These are phyloP conservation scores for Xylaria scruposa DNA, from an alignment of 495 filamentous ascomycete genomes.

Conservation along the genomic window DNA sequence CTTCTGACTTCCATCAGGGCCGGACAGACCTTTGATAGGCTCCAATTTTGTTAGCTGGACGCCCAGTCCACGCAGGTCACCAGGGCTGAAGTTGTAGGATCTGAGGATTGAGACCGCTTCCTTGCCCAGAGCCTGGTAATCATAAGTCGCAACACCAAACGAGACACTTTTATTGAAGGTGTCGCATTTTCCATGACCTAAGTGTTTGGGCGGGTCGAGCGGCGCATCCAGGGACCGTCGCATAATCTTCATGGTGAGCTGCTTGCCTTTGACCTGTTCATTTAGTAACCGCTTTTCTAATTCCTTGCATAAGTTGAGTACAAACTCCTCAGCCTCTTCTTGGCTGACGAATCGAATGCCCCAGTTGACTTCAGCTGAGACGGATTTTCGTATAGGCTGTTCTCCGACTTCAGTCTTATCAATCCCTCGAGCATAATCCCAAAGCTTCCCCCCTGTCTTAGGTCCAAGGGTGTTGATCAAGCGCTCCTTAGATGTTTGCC, in stretches of 20 bases:
- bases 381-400: conserved; percentile 79
- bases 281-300: conserved; percentile 79
- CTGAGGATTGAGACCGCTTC: conserved; percentile 84
- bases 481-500: conserved; percentile 74
- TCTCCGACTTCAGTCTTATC: conserved; percentile 87
- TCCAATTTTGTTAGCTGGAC: conserved; percentile 93
- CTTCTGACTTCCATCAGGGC: conserved; percentile 66
- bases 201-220: conserved; percentile 89
- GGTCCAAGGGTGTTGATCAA: conserved; percentile 77
- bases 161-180: conserved; percentile 84
- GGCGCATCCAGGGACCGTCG: conserved; percentile 83
- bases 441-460: conserved; percentile 91
- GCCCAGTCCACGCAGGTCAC: conserved; percentile 87
- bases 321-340: conserved; percentile 87
- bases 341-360: conserved; percentile 92
- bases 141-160: conserved; percentile 83
- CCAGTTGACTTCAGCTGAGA: conserved; percentile 98
- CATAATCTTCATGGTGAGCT: conserved; percentile 94
- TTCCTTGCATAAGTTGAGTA: conserved; percentile 81
- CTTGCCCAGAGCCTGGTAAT: conserved; percentile 69
- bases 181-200: conserved; percentile 96
- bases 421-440: conserved; percentile 88
- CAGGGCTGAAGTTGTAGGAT: conserved; percentile 83
- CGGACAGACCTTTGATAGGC: conserved; percentile 63
- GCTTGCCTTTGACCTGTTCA: conserved; percentile 82